Evolutionary conservation across 2,329 filamentous ascomycete genomes (phyloP).

Genomic region (Pseudogymnoascus sp.): DNA sequence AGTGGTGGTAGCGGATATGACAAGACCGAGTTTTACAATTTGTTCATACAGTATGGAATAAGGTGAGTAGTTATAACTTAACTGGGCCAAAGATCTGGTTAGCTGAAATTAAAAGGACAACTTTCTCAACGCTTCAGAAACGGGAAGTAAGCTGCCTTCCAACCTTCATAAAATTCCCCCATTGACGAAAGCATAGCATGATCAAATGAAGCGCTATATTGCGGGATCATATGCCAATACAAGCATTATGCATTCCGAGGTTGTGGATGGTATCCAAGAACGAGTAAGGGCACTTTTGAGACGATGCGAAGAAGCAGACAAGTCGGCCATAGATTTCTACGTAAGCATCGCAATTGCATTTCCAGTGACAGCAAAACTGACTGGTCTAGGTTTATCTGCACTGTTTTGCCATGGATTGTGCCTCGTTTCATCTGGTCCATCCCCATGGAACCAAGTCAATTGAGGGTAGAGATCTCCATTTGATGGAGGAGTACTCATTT

Average conservation of each 20-base stretch:
- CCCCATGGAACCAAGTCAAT: conserved; percentile 56
- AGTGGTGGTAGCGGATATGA: conserved; percentile 55
- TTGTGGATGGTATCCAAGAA: conserved; percentile 49
- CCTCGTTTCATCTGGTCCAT: conserved; percentile 62
- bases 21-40: conserved; percentile 56
- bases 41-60: conserved; percentile 50
- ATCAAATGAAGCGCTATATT: conserved; percentile 52
- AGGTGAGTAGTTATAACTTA: conserved; percentile 33
- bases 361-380: background rate
- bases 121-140: conserved; percentile 31
- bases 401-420: conserved; percentile 61
- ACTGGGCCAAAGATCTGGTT: background rate
- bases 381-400: conserved; percentile 37
- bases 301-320: conserved; percentile 40
- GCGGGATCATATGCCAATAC: conserved; percentile 63
- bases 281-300: conserved; percentile 48
- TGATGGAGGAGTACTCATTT: conserved; percentile 62
- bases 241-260: conserved; percentile 50
- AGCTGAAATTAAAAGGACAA: conserved; percentile 23
- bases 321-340: conserved; percentile 50
- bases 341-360: conserved; percentile 31
- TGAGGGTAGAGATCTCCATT: conserved; percentile 47
- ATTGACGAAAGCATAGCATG: conserved; percentile 40
- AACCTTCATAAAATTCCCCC: background rate
- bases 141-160: conserved; percentile 17